Conservation (phyloP, 805 yeast species). For the Candida manassasensis region DNA sequence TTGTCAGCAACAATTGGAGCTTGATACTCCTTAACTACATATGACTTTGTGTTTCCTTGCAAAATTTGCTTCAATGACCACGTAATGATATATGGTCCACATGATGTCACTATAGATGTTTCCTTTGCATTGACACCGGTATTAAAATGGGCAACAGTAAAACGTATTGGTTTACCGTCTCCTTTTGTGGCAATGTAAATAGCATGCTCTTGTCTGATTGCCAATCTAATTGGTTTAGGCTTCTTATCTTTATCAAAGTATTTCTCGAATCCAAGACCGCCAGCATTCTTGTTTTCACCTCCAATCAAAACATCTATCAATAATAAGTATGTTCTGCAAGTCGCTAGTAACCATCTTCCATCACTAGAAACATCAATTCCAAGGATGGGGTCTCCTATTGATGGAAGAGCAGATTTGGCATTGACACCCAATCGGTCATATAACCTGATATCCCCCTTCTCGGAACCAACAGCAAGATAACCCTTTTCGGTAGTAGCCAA, state of each 20-base stretch:
- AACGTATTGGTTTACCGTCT: constrained; percentile 44
- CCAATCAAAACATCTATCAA: constrained; percentile 64
- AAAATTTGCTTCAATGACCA: constrained; percentile 70
- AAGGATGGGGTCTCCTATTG: constrained; percentile 69
- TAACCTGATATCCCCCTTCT: constrained; percentile 69
- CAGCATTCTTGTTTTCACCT: constrained; percentile 53
- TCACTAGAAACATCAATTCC: constrained; percentile 71
- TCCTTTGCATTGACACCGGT: constrained; percentile 61
- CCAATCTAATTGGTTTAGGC: constrained; percentile 66
- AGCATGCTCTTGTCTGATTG: constrained; percentile 66
- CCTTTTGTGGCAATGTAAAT: constrained; percentile 54
- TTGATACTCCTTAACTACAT: constrained; percentile 58
- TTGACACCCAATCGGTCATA: constrained; percentile 67
- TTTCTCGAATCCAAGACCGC: constrained; percentile 58
- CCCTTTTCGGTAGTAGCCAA: constrained; percentile 73
- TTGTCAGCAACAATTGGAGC: constrained; percentile 68
- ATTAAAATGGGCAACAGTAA: constrained; percentile 76
- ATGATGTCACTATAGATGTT: constrained; percentile 67
- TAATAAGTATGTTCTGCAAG: constrained; percentile 67
- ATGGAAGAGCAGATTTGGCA: constrained; percentile 78
- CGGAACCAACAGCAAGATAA: constrained; percentile 69
- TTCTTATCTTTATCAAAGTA: constrained; percentile 60
- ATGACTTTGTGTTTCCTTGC: constrained; percentile 38
- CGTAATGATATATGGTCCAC: constrained; percentile 77
- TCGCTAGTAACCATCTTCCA: constrained; percentile 79